phyloP scores from a whole-genome alignment of 2,329 filamentous ascomycete genomes.

The Penicillium italicum region DNA sequence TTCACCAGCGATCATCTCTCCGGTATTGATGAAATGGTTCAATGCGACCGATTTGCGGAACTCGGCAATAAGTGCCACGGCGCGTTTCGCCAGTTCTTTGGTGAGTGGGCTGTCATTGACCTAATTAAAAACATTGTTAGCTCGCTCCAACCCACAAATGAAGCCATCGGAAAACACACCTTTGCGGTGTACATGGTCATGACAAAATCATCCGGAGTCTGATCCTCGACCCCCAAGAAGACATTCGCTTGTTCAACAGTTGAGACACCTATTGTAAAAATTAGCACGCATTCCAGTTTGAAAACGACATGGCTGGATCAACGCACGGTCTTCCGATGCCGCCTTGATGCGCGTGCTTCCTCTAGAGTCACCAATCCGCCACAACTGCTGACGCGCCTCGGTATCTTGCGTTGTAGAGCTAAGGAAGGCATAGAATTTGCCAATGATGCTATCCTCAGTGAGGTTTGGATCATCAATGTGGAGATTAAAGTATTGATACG shows the following conservation, averaged over 20 bases:
- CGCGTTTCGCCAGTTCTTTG: constrained; percentile 51
- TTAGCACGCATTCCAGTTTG: constrained; percentile 2
- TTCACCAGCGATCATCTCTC: constrained; percentile 46
- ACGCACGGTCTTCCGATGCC: constrained; percentile 54
- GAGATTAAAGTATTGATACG: constrained; percentile 60
- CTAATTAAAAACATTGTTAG: constrained; percentile 31
- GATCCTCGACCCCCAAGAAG: constrained; percentile 54
- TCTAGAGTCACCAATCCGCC: constrained; percentile 58
- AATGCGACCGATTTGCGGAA: constrained; percentile 55
- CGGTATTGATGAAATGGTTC: constrained; percentile 52
- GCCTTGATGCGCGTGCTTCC: constrained; percentile 56
- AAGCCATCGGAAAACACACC: constrained; percentile 35
- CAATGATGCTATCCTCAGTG: constrained; percentile 60
- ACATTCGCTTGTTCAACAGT: constrained; percentile 62
- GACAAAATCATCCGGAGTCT: constrained; percentile 56
- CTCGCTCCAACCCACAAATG: background rate
- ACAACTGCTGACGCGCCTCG: constrained; percentile 55
- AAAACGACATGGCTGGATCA: background rate
- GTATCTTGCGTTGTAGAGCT: constrained; percentile 55
- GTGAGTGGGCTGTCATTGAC: constrained; percentile 50
- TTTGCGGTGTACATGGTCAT: constrained; percentile 56
- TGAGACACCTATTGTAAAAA: constrained; percentile 46
- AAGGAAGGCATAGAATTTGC: constrained; percentile 58
- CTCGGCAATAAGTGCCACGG: constrained; percentile 58
- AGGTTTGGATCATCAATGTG: constrained; percentile 43